A percentile compares a stretch with the other conserved stretches of the same genome.
Evolutionary conservation across 352 stramenopile species (phyloP).

Genomic region (Pythium aphanidermatum): DNA sequence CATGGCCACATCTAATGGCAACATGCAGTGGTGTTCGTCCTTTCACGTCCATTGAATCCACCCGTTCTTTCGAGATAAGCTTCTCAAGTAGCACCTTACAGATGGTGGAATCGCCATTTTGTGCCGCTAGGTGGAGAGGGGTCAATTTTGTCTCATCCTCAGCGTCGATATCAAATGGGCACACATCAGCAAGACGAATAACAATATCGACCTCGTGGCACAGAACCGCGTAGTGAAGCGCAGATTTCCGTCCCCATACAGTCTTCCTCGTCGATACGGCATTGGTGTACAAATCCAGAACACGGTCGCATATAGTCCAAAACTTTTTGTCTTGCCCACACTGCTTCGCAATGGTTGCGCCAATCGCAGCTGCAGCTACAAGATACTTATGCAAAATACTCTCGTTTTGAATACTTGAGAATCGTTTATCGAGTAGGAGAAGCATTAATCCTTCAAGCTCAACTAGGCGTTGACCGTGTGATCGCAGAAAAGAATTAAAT

Average conservation of each 20-base stretch:
- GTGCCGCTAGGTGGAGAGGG: slow-evolving; percentile 40
- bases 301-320: slow-evolving; percentile 30
- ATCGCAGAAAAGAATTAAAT: slow-evolving; percentile 30
- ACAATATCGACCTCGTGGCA: slow-evolving; percentile 28
- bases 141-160: slow-evolving; percentile 40
- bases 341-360: slow-evolving; percentile 27
- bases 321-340: slow-evolving; percentile 31
- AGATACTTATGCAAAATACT: slow-evolving; percentile 41
- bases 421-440: slow-evolving; percentile 27
- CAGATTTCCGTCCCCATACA: slow-evolving; percentile 32
- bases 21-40: slow-evolving; percentile 45
- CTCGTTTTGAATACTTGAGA: slow-evolving; percentile 23
- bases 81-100: slow-evolving; percentile 32
- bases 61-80: slow-evolving; percentile 10
- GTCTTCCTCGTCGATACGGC: slow-evolving; percentile 25
- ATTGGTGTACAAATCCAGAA: slow-evolving; percentile 29
- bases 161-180: slow-evolving; percentile 33
- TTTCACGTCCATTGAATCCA: slow-evolving; percentile 27
- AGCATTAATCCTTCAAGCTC: slow-evolving; percentile 41
- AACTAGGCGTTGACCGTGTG: slow-evolving; percentile 24
- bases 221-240: slow-evolving; percentile 46
- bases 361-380: slow-evolving; percentile 25
- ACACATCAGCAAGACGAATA: slow-evolving; percentile 30
- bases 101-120: slow-evolving; percentile 29
- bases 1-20: slow-evolving; percentile 38